Evolutionary conservation across 2,329 filamentous ascomycete genomes (phyloP).

Genomic region (Alternaria conjuncta): DNA sequence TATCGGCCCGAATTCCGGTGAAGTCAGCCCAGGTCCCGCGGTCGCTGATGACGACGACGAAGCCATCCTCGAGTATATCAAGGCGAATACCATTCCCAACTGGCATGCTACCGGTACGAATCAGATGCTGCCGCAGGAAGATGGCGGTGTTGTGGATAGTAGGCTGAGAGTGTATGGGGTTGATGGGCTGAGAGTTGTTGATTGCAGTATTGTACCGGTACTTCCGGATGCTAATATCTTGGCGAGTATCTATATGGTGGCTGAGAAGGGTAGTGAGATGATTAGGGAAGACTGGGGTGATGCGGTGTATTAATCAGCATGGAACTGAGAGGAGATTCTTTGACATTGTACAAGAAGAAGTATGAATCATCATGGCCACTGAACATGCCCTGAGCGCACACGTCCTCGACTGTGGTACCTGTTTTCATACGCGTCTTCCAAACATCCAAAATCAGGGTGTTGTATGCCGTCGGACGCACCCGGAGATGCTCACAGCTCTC

Average conservation of each 20-base stretch:
- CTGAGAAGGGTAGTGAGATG: conserved; percentile 36
- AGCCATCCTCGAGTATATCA: conserved; percentile 35
- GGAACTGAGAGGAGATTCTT: neutral
- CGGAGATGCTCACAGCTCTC: neutral
- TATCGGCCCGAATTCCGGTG: conserved; percentile 30
- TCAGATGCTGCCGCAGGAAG: conserved; percentile 36
- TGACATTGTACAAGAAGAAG: neutral
- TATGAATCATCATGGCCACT: neutral
- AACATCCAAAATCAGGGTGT: neutral
- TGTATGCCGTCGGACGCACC: no score
- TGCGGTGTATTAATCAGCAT: neutral
- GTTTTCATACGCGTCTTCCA: neutral
- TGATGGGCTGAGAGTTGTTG: conserved; percentile 39
- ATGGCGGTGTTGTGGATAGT: conserved; percentile 42
- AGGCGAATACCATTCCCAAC: conserved; percentile 27
- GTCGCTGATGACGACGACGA: conserved; percentile 35
- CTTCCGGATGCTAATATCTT: conserved; percentile 31
- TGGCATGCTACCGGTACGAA: conserved; percentile 47
- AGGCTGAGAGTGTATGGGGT: conserved; percentile 42
- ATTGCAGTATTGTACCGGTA: conserved; percentile 40
- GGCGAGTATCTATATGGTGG: conserved; percentile 32
- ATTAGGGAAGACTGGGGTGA: conserved; percentile 30
- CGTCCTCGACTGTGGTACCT: neutral
- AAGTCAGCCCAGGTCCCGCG: conserved; percentile 37
- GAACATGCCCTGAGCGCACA: neutral